Evolutionary conservation across 73 alveolate genomes (phyloP), one percentile per base, ranked within the genome.

Genomic region (Paraurostyla sp.): DNA sequence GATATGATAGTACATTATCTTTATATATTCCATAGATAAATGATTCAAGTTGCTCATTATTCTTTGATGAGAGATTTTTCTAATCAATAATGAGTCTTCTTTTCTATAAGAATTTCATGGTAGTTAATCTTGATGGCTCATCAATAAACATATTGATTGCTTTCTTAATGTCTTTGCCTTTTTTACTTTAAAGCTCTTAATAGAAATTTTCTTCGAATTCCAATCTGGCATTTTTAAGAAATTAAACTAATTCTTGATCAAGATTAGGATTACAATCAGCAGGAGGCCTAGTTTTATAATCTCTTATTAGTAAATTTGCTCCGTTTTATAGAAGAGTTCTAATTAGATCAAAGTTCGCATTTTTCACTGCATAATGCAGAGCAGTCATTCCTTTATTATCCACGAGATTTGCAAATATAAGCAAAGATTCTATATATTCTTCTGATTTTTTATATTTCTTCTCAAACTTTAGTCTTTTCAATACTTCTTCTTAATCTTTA

Each of bases 371-470:
- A 60, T 81, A 81, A 38, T 81, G 91, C 41, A 81, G 69, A 40
- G 91, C 82, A 45, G 91, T 58, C 91, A 52, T 81, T 2, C 78
- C 78, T 43, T 81, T 60, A 59, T 59, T 42, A 50, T 81, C 91
- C 7, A 69, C 69, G 40, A 38, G 40, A 25, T 81, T 81, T 20
- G 59, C 69, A 59, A 27, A 81, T 38, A 36, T 11, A 6, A 73
- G 32, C 20, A 73, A 49, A 56, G 62, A 32, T 23, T 73, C 71
- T 11, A 73, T 43, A 25, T 73, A 73, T 25, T 73, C 86, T 23
- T 48, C 65, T 29, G 86, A 13, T 25, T 43, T 73, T 25, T 73
- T 73, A 29, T 48, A 73, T 38, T 73, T 73, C 51, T 73, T 48
- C 27, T 73, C 86, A 48, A 73, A 73, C 27, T 73, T 73, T 50